Evolutionary conservation across 805 yeast species (phyloP).

Genomic region (Zygoascus ofunaensis): DNA sequence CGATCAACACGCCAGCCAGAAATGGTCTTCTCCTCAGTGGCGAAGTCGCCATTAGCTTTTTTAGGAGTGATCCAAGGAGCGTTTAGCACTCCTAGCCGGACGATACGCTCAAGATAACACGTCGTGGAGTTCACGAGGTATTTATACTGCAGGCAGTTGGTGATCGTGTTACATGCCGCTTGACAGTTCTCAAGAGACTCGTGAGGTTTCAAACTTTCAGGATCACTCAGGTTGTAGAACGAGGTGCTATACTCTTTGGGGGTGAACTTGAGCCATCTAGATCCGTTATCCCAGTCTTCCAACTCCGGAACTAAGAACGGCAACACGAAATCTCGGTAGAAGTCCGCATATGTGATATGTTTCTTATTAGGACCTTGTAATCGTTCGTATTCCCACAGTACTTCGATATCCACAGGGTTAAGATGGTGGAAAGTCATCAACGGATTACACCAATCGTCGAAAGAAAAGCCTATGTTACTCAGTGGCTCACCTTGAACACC

Average conservation of each 20-base stretch:
- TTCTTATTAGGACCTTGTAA: conserved; percentile 13
- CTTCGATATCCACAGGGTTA: conserved; percentile 22
- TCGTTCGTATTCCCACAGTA: conserved; percentile 29
- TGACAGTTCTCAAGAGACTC: conserved; percentile 12
- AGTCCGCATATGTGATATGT: conserved; percentile 13
- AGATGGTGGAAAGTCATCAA: conserved; percentile 28
- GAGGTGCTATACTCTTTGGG: conserved; percentile 1
- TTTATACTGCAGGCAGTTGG: conserved; percentile 11
- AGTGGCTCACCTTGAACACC: conserved; percentile 27
- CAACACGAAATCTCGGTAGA: conserved; percentile 16
- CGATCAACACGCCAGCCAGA: conserved; percentile 29
- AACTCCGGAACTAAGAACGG: conserved; percentile 13
- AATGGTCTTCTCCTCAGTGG: conserved; percentile 4
- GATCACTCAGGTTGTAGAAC: conserved; percentile 3
- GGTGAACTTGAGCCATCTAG: background rate
- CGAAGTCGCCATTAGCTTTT: background rate
- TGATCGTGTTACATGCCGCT: conserved; percentile 6
- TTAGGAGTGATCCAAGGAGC: conserved; percentile 9
- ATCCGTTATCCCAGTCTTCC: conserved; percentile 16
- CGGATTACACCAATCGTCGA: conserved; percentile 25
- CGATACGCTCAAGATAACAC: conserved; percentile 4
- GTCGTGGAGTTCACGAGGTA: conserved; percentile 3
- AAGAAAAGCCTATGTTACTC: conserved; percentile 8
- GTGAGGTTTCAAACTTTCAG: conserved; percentile 8
- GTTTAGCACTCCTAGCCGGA: conserved; percentile 15